phyloP scores from a whole-genome alignment of 306 rosid genomes.

The Psophocarpus tetragonolobus region DNA sequence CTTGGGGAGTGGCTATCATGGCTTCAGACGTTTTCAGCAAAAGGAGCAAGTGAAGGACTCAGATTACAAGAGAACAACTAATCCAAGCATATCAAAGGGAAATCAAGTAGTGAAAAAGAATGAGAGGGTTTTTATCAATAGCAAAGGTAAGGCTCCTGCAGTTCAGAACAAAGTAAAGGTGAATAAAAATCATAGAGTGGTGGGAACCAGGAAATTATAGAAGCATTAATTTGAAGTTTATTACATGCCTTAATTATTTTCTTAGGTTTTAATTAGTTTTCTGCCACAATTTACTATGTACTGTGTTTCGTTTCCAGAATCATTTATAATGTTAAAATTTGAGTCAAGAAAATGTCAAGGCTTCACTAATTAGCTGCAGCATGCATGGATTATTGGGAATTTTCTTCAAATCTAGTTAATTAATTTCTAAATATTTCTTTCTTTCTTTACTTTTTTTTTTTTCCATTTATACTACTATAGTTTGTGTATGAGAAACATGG shows the following conservation, averaged over 20 bases:
- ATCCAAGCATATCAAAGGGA: slow-evolving; percentile 28
- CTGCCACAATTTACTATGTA: background rate
- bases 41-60: slow-evolving; percentile 21
- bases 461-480: background rate
- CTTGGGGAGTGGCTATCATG: background rate
- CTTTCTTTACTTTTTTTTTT: background rate
- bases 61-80: slow-evolving; percentile 28
- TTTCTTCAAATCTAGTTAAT: background rate
- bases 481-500: background rate
- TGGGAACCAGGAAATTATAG: slow-evolving; percentile 34
- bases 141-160: slow-evolving; percentile 19
- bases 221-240: background rate
- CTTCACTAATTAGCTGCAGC: background rate
- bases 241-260: background rate
- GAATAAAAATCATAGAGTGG: slow-evolving; percentile 37
- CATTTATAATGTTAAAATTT: slow-evolving; percentile 4
- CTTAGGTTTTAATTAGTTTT: slow-evolving; percentile 25
- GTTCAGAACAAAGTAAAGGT: slow-evolving; percentile 43
- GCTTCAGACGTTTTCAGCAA: background rate
- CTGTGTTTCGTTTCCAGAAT: slow-evolving; percentile 12
- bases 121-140: background rate
- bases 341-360: slow-evolving; percentile 23
- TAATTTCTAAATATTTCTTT: background rate
- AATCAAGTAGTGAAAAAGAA: slow-evolving; percentile 43
- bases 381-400: background rate